Conservation (phyloP, 176 grass and related monocot species). For the Chloris gayana region DNA sequence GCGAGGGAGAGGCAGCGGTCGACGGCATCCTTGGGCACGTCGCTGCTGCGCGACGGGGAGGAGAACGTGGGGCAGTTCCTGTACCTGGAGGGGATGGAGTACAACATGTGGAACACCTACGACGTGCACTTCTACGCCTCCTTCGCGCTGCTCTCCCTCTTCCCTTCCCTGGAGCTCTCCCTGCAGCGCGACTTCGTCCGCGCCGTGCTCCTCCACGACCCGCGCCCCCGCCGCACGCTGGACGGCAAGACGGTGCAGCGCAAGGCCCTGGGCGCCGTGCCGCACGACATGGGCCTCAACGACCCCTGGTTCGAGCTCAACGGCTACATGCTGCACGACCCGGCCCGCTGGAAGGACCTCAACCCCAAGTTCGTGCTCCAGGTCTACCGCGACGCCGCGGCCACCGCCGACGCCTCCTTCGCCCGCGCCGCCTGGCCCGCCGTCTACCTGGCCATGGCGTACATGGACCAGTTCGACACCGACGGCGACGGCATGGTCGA, state of each 20-base stretch:
- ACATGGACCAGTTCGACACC: constrained; percentile 89
- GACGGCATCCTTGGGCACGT: constrained; percentile 52
- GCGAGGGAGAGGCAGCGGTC: constrained; percentile 38
- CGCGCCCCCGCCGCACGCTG: constrained; percentile 46
- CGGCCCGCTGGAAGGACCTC: constrained; percentile 88
- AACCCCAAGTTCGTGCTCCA: constrained; percentile 94
- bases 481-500: constrained; percentile 91
- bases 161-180: constrained; percentile 72
- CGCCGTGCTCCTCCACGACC: constrained; percentile 85
- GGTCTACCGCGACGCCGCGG: constrained; percentile 62
- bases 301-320: constrained; percentile 86
- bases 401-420: constrained; percentile 59
- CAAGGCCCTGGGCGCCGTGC: constrained; percentile 69
- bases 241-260: constrained; percentile 33
- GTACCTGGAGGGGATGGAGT: constrained; percentile 93
- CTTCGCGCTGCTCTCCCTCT: constrained; percentile 66
- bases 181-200: constrained; percentile 79
- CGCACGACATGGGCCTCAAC: constrained; percentile 78
- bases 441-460: constrained; percentile 86
- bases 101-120: constrained; percentile 90
- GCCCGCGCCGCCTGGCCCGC: constrained; percentile 72
- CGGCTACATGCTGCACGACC: constrained; percentile 70
- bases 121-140: constrained; percentile 98
- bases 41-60: constrained; percentile 58
- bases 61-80: constrained; percentile 90